Base-by-base conservation (phyloP, 495 filamentous ascomycete genomes). In the Aspergillus mulundensis region DNA sequence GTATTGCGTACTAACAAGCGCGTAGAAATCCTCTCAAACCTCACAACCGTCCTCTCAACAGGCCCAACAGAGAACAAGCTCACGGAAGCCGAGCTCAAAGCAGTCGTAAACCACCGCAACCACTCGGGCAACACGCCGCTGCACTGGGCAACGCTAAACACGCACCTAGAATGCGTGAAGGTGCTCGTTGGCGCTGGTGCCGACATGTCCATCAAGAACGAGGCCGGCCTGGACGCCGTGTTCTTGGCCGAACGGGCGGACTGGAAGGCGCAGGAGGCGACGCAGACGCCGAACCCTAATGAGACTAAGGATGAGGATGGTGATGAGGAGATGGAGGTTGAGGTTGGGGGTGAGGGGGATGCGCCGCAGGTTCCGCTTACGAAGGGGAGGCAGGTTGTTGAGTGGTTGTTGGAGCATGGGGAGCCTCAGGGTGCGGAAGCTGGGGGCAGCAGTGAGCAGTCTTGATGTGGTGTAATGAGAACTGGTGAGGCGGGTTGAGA, bases 81-180 rank as follows among this genome's bases (percentile, higher is more conserved):
- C 15, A n/a, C 19, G 18, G 14, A 14, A 7, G 32, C 30, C 7
- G 46, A 49, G 10, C 32, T 46, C 1, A 56, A 34, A 63, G 30
- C 63, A 6, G 78, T 86, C 32, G 55, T 96, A 11, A 86, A 94
- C 71, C 79, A 68, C 71, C 80, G 65, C 19, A 97, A 97, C 59
- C 67, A 81, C 54, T 83, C 85, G 23, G 92, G 90, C 24, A 96
- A 96, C 73, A 96, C 93, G 11, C 78, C 90, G 1, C 71, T 97
- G 50, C 92, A 97, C 74, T 97, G 90, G 90, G 93, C 92, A 0
- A 86, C 90, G 1, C 74, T 95, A 54, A 93, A 94, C 58, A 92
- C 93, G 14, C 90, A 96, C 62, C 70, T 96, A 2, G 80, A 81
- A 28, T 81, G 84, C 20, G 91, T 95, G 12, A 88, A 94, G 75